These are phyloP conservation scores for Silene conica DNA, from an alignment of 148 eudicot genomes.

Conservation along the genomic window DNA sequence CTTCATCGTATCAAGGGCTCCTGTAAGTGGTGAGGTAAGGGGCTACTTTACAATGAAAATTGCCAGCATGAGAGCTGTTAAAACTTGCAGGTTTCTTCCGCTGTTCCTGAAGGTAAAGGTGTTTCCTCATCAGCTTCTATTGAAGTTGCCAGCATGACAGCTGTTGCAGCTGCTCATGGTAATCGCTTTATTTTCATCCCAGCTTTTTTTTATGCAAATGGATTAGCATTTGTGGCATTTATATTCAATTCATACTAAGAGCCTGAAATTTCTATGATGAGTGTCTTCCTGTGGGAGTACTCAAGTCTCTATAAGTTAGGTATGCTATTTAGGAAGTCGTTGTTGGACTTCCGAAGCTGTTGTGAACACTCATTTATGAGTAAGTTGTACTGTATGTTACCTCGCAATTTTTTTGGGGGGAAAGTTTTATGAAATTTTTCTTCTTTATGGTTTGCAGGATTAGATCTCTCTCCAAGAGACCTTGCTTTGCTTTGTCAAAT, in stretches of 20 bases:
- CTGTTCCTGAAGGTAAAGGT: slow-evolving; percentile 99
- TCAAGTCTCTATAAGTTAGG: neutral
- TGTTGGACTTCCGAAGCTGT: neutral
- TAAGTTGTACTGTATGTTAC: neutral
- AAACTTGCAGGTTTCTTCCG: slow-evolving; percentile 91
- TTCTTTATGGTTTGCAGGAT: slow-evolving; percentile 44
- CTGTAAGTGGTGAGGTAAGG: too few relatives aligned
- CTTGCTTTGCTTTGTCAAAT: slow-evolving; percentile 97
- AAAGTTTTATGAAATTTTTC: neutral
- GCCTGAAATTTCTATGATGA: neutral
- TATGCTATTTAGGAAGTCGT: neutral
- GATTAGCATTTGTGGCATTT: neutral
- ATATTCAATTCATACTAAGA: neutral
- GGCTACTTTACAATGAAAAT: too few relatives aligned
- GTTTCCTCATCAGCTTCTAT: slow-evolving; percentile 98
- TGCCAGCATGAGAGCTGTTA: too few relatives aligned
- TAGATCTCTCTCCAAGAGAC: slow-evolving; percentile 70
- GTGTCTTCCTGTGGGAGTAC: neutral
- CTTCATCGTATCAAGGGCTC: too few relatives aligned
- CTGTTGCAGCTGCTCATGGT: slow-evolving; percentile 98
- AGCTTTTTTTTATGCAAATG: neutral
- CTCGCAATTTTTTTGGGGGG: neutral
- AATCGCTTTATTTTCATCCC: slow-evolving; percentile 6
- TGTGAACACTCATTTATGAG: too few relatives aligned
- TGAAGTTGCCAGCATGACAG: slow-evolving; percentile 99